Evolutionary conservation across 1,139 yeast species (phyloP).

Genomic region (Diutina scorzettiae): DNA sequence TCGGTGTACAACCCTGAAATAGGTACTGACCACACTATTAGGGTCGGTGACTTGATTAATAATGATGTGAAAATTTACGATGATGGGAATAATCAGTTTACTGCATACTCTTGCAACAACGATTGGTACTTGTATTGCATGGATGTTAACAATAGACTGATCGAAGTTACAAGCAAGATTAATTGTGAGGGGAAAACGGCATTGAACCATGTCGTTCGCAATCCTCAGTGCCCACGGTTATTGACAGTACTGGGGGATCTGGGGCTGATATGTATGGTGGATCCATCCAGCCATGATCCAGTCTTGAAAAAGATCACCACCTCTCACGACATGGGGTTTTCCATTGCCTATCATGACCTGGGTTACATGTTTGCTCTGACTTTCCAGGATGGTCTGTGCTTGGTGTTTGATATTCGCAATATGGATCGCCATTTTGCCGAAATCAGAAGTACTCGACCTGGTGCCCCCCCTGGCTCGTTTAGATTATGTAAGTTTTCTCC

Average conservation of each 20-base stretch:
- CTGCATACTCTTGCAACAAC: slow-evolving; percentile 68
- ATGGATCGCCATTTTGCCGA: slow-evolving; percentile 22
- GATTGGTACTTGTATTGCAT: slow-evolving; percentile 61
- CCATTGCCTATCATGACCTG: slow-evolving; percentile 64
- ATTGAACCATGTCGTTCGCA: slow-evolving; percentile 2
- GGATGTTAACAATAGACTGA: slow-evolving; percentile 25
- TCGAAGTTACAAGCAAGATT: not conserved
- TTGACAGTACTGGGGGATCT: slow-evolving; percentile 4
- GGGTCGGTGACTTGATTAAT: slow-evolving; percentile 71
- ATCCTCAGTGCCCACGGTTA: not conserved
- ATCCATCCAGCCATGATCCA: slow-evolving; percentile 17
- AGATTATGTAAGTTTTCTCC: slow-evolving; percentile 57
- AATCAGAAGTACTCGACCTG: slow-evolving; percentile 47
- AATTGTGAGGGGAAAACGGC: slow-evolving; percentile 3
- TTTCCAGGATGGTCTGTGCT: slow-evolving; percentile 75
- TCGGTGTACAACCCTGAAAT: slow-evolving; percentile 28
- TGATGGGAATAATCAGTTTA: slow-evolving; percentile 24
- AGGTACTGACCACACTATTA: slow-evolving; percentile 22
- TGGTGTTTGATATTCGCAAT: slow-evolving; percentile 66
- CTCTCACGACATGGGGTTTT: slow-evolving; percentile 69
- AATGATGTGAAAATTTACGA: slow-evolving; percentile 58
- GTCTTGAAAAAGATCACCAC: slow-evolving; percentile 35
- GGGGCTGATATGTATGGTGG: slow-evolving; percentile 4
- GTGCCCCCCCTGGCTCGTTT: slow-evolving; percentile 50
- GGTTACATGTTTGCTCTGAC: slow-evolving; percentile 68